Percentiles rank a stretch among this genome's conserved stretches.
Evolutionary conservation across 2,329 filamentous ascomycete genomes (phyloP).

Genomic region (Cordyceps fumosorosea): DNA sequence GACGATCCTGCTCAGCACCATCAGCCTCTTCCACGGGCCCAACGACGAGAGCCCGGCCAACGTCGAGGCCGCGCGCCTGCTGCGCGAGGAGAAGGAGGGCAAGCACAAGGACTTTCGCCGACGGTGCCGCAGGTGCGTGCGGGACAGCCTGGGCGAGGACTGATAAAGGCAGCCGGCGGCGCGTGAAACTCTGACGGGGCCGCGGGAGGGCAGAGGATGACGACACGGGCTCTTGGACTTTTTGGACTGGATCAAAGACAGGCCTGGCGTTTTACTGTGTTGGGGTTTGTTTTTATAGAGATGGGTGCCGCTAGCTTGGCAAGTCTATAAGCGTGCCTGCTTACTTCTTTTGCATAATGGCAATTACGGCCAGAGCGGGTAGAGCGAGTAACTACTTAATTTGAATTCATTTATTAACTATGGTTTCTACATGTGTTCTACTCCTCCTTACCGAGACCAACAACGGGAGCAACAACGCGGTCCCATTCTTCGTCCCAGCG

Average conservation of each 20-base stretch:
- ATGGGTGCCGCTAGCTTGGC: neutral
- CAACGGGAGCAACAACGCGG: conserved; percentile 65
- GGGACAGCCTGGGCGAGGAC: conserved; percentile 74
- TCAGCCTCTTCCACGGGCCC: conserved; percentile 84
- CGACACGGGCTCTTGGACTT: no score
- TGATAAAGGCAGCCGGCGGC: conserved; percentile 20
- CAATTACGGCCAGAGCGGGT: neutral
- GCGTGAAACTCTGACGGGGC: no score
- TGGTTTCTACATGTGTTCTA: conserved; percentile 3
- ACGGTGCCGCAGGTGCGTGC: conserved; percentile 68
- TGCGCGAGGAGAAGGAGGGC: conserved; percentile 67
- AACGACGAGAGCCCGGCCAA: conserved; percentile 97
- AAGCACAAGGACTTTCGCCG: conserved; percentile 67
- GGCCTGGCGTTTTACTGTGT: neutral
- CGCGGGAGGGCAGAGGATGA: no score
- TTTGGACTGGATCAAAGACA: neutral
- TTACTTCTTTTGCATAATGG: neutral
- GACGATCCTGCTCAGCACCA: conserved; percentile 86
- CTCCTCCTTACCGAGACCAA: conserved; percentile 40
- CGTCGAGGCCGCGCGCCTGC: conserved; percentile 82
- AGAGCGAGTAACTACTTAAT: neutral
- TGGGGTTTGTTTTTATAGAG: neutral
- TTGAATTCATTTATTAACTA: neutral
- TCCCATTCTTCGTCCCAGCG: conserved; percentile 96
- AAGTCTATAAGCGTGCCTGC: neutral